These are phyloP conservation scores for Tetrapisispora fleetii DNA, from an alignment of 805 yeast genomes.

Conservation along the genomic window DNA sequence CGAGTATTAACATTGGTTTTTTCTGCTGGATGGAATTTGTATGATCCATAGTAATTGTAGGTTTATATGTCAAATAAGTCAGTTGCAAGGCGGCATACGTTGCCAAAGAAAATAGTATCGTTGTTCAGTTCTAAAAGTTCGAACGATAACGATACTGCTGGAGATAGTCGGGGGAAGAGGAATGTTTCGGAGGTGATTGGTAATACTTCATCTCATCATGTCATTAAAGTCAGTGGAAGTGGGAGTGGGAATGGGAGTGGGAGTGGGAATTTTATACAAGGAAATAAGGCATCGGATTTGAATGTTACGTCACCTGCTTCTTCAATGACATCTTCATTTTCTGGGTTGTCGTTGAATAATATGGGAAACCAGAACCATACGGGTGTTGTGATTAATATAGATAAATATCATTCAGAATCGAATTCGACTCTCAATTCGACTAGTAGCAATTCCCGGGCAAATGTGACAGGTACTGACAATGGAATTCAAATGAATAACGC, in stretches of 20 bases:
- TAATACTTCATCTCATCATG: neutral
- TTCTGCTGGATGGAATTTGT: neutral
- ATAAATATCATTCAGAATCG: neutral
- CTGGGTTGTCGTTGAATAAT: neutral
- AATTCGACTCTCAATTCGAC: conserved; percentile 1
- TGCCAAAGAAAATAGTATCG: conserved; percentile 3
- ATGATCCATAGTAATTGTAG: neutral
- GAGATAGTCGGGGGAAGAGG: neutral
- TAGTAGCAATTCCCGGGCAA: neutral
- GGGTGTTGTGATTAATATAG: neutral
- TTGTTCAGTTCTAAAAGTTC: conserved; percentile 1
- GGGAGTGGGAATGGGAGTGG: neutral
- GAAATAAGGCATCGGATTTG: neutral
- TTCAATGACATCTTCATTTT: neutral
- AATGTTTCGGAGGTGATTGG: neutral
- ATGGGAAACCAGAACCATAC: neutral
- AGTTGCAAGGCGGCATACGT: conserved; percentile 3
- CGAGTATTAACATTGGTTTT: too few relatives aligned
- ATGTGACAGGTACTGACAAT: neutral
- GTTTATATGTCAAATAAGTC: neutral
- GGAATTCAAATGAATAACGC: neutral
- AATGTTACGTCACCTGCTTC: neutral
- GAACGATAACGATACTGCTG: neutral
- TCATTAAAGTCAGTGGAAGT: neutral
- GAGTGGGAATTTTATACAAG: neutral